Percentiles rank a stretch among this genome's conserved stretches.
Evolutionary conservation across 805 yeast species (phyloP).

Genomic region (Candida manassasensis): DNA sequence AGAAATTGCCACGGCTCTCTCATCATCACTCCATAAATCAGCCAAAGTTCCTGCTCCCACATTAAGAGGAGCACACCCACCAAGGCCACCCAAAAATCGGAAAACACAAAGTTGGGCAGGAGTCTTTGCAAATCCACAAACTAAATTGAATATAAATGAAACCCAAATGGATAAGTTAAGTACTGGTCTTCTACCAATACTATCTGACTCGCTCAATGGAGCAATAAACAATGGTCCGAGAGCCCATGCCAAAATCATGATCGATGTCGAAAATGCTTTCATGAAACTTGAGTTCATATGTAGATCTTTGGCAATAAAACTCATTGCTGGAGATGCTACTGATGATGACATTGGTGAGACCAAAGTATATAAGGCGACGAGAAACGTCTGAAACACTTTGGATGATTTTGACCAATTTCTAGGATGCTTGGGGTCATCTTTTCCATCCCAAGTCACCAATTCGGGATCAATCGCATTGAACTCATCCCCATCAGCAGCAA

Average conservation of each 20-base stretch:
- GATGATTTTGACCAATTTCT: conserved; percentile 49
- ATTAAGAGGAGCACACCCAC: conserved; percentile 63
- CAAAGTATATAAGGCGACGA: conserved; percentile 53
- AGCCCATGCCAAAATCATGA: conserved; percentile 69
- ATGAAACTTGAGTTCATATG: conserved; percentile 39
- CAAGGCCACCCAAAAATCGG: conserved; percentile 61
- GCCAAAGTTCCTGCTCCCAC: conserved; percentile 69
- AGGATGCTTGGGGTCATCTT: conserved; percentile 59
- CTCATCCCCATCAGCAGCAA: conserved; percentile 47
- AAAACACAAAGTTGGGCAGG: conserved; percentile 57
- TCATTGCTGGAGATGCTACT: conserved; percentile 56
- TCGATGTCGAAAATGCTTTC: conserved; percentile 51
- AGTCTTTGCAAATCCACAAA: conserved; percentile 56
- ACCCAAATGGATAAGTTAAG: conserved; percentile 49
- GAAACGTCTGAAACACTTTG: conserved; percentile 40
- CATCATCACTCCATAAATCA: conserved; percentile 50
- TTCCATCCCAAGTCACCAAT: conserved; percentile 63
- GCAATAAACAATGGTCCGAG: conserved; percentile 61
- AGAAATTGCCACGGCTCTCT: conserved; percentile 54
- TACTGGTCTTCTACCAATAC: conserved; percentile 55
- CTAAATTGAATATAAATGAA: conserved; percentile 47
- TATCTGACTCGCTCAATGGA: conserved; percentile 59
- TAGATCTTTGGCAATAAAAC: conserved; percentile 42
- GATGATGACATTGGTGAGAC: conserved; percentile 62
- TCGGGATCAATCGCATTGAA: conserved; percentile 57